Conservation (phyloP, 2,329 filamentous ascomycete species). For the Penicillium sp. region DNA sequence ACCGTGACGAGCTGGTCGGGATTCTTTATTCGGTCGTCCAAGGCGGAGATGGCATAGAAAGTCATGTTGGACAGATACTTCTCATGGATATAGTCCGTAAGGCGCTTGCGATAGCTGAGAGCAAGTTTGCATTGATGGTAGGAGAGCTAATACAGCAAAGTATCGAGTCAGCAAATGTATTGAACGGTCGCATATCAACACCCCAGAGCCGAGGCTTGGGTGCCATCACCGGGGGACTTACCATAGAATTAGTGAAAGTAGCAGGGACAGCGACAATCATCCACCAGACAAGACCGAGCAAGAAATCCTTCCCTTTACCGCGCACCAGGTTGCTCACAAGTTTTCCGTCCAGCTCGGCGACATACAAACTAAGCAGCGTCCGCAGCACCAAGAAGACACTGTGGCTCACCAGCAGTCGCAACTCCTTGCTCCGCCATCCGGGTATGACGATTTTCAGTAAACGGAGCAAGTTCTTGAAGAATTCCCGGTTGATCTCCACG, state of each 20-base stretch:
- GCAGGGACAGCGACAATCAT: slow-evolving; percentile 95
- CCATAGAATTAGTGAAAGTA: slow-evolving; percentile 98
- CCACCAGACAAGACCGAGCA: slow-evolving; percentile 92
- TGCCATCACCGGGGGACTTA: slow-evolving; percentile 43
- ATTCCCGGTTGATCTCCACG: slow-evolving; percentile 88
- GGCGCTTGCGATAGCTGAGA: slow-evolving; percentile 83
- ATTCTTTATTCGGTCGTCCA: slow-evolving; percentile 98
- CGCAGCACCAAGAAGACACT: slow-evolving; percentile 87
- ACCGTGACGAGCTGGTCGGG: slow-evolving; percentile 96
- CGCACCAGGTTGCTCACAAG: slow-evolving; percentile 90
- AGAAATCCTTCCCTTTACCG: slow-evolving; percentile 85
- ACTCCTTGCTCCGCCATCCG: slow-evolving; percentile 83
- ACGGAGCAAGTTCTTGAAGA: slow-evolving; percentile 72
- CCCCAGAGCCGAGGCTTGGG: no score
- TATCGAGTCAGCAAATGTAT: slow-evolving; percentile 6
- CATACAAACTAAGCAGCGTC: slow-evolving; percentile 90
- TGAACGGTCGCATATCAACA: slow-evolving; percentile 7
- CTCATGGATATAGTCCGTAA: slow-evolving; percentile 94
- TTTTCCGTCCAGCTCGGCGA: slow-evolving; percentile 90
- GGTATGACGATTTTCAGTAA: slow-evolving; percentile 86
- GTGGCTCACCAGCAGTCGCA: slow-evolving; percentile 81
- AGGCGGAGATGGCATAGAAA: slow-evolving; percentile 90
- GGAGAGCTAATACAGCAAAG: slow-evolving; percentile 62
- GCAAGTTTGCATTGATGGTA: slow-evolving; percentile 96
- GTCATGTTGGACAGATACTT: slow-evolving; percentile 97